Evolutionary conservation across 805 yeast genomes (phyloP).

Genomic region (Candida michaelii): DNA sequence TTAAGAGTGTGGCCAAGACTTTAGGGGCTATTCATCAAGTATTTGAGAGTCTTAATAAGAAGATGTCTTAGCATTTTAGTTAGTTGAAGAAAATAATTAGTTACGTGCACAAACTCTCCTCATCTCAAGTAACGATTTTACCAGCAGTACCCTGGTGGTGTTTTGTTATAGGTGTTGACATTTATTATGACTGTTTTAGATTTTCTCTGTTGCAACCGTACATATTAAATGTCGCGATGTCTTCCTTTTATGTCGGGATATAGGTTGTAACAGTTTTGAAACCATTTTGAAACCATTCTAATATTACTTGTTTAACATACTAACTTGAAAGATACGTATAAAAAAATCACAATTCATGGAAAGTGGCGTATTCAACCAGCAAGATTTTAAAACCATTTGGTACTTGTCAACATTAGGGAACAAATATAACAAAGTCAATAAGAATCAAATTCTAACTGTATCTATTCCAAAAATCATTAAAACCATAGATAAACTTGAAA

Average conservation of each 20-base stretch:
- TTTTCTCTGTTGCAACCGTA: too few species aligned
- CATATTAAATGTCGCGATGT: too few species aligned
- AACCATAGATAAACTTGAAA: constrained; percentile 6
- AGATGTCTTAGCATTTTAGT: constrained; percentile 14
- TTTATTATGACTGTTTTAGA: too few species aligned
- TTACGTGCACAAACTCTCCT: too few species aligned
- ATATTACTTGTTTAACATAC: not conserved
- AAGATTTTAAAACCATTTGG: constrained; percentile 13
- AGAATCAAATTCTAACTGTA: constrained; percentile 5
- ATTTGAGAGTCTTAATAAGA: constrained; percentile 17
- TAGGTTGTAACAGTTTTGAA: not conserved
- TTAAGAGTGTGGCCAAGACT: constrained; percentile 24
- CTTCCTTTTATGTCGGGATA: too few species aligned
- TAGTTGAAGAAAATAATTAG: not conserved
- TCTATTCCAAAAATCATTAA: constrained; percentile 45
- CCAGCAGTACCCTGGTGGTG: too few species aligned
- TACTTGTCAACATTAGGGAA: constrained; percentile 11
- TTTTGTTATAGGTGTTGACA: too few species aligned
- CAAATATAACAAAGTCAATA: constrained; percentile 5
- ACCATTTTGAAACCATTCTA: constrained; percentile 3
- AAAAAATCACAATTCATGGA: not conserved
- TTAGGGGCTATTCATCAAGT: constrained; percentile 24
- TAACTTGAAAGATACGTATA: not conserved
- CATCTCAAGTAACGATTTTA: too few species aligned
- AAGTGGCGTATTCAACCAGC: not conserved